Percentiles rank a stretch among this genome's conserved stretches.
phyloP scores from a whole-genome alignment of 2,329 filamentous ascomycete species.

The Chrysoporthe cubensis region DNA sequence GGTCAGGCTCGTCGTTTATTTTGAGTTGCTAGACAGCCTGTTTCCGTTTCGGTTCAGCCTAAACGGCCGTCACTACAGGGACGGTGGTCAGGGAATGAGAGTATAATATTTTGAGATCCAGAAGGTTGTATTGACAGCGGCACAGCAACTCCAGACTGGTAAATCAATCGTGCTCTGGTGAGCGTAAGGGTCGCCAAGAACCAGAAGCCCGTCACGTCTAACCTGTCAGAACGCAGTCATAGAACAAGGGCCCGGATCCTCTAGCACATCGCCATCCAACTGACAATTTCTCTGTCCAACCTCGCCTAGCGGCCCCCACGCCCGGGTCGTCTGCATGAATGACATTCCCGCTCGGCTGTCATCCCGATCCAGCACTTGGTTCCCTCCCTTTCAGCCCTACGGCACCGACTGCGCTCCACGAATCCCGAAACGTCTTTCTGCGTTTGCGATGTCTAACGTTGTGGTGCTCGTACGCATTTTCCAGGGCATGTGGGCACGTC shows the following conservation, averaged over 20 bases:
- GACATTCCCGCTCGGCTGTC: conserved; percentile 10
- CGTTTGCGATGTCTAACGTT: neutral
- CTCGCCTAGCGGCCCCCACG: conserved; percentile 20
- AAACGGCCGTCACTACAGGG: neutral
- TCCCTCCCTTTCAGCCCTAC: conserved; percentile 26
- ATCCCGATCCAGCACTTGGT: conserved; percentile 13
- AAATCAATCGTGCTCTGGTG: neutral
- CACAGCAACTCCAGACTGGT: neutral
- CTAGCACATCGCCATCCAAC: conserved; percentile 22
- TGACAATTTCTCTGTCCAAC: conserved; percentile 14
- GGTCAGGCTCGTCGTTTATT: neutral
- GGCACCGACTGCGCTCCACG: conserved; percentile 14
- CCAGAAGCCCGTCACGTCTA: neutral
- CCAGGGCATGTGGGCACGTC: neutral
- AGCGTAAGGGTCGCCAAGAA: neutral
- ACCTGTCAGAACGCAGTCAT: conserved; percentile 19
- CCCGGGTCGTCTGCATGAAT: conserved; percentile 5
- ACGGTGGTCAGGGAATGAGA: neutral
- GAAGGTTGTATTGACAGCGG: neutral
- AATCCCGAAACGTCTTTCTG: neutral
- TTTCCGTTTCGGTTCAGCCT: neutral
- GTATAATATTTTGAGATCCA: conserved; percentile 1
- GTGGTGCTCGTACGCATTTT: neutral
- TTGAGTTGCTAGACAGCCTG: neutral
- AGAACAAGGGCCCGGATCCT: conserved; percentile 20